These are phyloP conservation scores for Smittium culicis DNA, from an alignment of 371 early-diverging fungal species.

Conservation along the genomic window DNA sequence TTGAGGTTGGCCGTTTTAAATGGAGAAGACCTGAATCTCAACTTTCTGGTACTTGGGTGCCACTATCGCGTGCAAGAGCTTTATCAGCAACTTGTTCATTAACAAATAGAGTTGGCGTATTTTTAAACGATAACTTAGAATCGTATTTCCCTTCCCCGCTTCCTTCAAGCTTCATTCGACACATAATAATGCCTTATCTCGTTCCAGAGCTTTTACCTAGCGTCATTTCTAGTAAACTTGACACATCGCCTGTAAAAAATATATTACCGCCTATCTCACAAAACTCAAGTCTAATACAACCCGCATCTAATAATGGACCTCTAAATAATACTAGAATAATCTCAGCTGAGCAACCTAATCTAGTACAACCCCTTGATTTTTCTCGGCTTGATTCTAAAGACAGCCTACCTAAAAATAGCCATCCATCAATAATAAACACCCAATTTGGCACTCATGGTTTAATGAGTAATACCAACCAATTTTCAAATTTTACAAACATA, in stretches of 20 bases:
- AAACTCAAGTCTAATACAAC: neutral
- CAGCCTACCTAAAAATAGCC: neutral
- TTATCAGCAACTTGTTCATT: constrained; percentile 69
- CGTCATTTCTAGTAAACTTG: neutral
- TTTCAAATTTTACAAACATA: too few relatives aligned
- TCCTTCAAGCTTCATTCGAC: constrained; percentile 34
- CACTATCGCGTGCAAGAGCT: constrained; percentile 67
- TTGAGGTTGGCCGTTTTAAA: constrained; percentile 68
- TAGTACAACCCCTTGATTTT: neutral
- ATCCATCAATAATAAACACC: neutral
- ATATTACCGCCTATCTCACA: neutral
- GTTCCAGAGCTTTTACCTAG: neutral
- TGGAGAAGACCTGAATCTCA: constrained; percentile 52
- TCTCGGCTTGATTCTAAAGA: neutral
- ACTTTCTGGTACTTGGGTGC: constrained; percentile 83
- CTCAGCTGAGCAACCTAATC: neutral
- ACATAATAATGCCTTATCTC: constrained; percentile 26
- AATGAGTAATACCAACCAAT: neutral
- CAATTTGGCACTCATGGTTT: neutral
- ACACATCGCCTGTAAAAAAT: neutral
- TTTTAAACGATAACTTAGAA: constrained; percentile 59
- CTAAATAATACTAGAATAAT: too few relatives aligned
- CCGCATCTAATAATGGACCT: neutral
- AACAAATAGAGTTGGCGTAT: constrained; percentile 57
- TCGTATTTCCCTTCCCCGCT: constrained; percentile 55